Base-by-base conservation (phyloP, 176 grass and related monocot species). In the Chloris gayana region DNA sequence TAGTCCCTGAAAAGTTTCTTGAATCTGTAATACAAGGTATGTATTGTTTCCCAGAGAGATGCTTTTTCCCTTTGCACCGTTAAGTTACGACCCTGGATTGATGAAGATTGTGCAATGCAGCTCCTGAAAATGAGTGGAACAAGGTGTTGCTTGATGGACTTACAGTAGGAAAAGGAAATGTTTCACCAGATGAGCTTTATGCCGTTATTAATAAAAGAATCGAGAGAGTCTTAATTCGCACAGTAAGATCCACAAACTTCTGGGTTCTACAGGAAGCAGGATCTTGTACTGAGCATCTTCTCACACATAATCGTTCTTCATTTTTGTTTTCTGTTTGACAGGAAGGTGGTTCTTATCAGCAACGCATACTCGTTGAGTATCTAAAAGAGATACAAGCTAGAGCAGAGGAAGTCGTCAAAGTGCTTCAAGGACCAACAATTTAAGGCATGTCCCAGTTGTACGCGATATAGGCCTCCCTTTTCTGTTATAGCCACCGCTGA, bases 301-400 rank as follows among this genome's bases (percentile, higher is more conserved):
- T 81, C 26, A 3, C 70, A 41, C 65, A 75, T 15, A 18, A 57
- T 24, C 22, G 4, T 58, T 42, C 27, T 62, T 39, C 62, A 41
- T 21, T 58, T 39, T n/a, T 10, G 21, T 70, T 50, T 26, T 51
- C 7, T 82, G 29, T 47, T 84, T 38, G 14, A 51, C 75, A 98
- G 96, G 96, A 98, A 83, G 96, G 96, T 44, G 96, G 96, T 64
- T 99, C 96, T 51, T 95, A 99, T 61, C 82, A 91, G 64, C 96
- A 95, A 67, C 90, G 88, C 10, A 75, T 98, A 60, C 85, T 98
- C 42, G 85, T 93, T 15, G 96, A 98, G 76, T 98, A 86, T 86
- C 80, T 98, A 47, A 98, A 93, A 80, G 92, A 91, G 83, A 95
- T 98, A 78, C 70, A 98, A 41, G 87, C 83, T 60, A 95, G 96